Evolutionary conservation across 2,329 filamentous ascomycete species (phyloP), one percentile per base, ranked within the genome.

Genomic region (Xylariales sp.): DNA sequence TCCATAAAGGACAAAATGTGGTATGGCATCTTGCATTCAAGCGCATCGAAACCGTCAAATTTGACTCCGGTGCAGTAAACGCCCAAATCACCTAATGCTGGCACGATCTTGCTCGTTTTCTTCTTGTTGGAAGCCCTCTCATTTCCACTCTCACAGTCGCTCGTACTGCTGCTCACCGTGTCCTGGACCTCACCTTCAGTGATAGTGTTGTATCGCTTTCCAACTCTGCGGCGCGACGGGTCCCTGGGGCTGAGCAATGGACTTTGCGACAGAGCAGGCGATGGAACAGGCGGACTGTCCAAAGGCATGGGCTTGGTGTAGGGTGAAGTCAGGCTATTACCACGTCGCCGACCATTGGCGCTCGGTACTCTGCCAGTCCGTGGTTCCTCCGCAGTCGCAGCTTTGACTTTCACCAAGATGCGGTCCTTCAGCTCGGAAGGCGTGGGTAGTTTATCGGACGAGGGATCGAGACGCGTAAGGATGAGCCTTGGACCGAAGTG

Each of bases 1-100:
- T 98, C 93, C 60, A 88, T 88, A 65, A 97, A 89, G 0, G 93
- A 97, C 62, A 93, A 90, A 53, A 97, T 87, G 66, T 98, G 93
- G 62, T 97, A 97, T 69, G 82, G 93, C 31, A 80, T 80, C 66
- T 88, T 88, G 52, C 88, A 90, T 46, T 91, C 87, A 0, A 82
- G 70, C 10, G 78, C 76, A 43, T 83, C 80, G 57, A 95, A 95
- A 31, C 87, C 85, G 24, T 78, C 77, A 61, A 93, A 95, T 59
- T 94, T 95, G 62, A 95, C 69, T 1, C 80, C 80, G 6, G 74
- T 74, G 55, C 78, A 81, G 56, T 84, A 84, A 2, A 97, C 86
- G 20, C 89, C 93, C 8, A 98, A 76, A 27, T 87, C 84, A 12
- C 90, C 91, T 4, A 98, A 76, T 15, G 83, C 77, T 46, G 84